Evolutionary conservation across 1,139 yeast genomes (phyloP), one percentile per base, ranked within the genome.

Genomic region (Casaregolazyma suthepensis): DNA sequence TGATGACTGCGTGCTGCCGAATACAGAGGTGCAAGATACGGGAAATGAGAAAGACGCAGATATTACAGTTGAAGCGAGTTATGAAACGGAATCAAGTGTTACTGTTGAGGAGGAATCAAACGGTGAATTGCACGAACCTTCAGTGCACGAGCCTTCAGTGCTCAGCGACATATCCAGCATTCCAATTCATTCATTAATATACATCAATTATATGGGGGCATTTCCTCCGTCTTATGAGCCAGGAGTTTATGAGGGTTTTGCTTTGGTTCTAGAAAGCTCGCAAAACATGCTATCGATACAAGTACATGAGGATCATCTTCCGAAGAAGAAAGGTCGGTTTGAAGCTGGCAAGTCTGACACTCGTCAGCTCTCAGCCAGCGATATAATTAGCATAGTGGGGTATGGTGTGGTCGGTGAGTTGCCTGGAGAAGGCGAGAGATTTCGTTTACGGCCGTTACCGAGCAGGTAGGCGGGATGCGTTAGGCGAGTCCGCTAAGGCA

Each of bases 291-390:
- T 19, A 17, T 22, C 22, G 22, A 22, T 49, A 17, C 52, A 43
- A 15, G 15, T 43, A 35, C 47, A 44, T 12, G 23, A 49, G 15
- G 15, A 35, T n/a, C 22, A 29, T n/a, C 17, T 49, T 17, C 44
- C 46, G n/a, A 20, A 35, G 18, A 49, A 35, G 10, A 18, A 31
- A 5, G 52, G 52, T n/a, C 6, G 47, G 15, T 49, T 49, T 37
- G 60, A 58, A 42, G 48, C 51, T 38, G 61, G 56, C 10, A 18
- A n/a, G 0, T 23, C 56, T 18, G 50, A 45, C 7, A 6, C 19
- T n/a, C 40, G 46, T 13, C 40, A 42, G 3, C 35, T 57, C 6
- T n/a, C 47, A 10, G 18, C 35, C 20, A 7, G 18, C 6, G 38
- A 44, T 15, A 44, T 48, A 7, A 15, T 35, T 10, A 4, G 15